Conservation (phyloP, 352 stramenopile genomes). For the Pythium rhizo-oryzae region DNA sequence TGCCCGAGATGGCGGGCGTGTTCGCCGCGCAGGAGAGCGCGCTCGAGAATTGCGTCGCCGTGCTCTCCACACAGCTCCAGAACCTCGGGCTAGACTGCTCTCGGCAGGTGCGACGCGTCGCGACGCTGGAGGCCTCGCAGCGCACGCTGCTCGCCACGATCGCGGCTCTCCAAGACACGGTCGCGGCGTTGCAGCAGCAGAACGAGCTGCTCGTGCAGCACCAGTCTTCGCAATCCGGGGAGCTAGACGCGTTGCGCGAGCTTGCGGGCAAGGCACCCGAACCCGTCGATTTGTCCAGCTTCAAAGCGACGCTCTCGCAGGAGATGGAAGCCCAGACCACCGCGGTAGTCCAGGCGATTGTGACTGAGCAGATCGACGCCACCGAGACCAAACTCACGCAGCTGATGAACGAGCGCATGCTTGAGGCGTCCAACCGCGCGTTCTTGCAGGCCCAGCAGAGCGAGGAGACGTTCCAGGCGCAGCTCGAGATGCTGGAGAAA, state of each 20-base stretch:
- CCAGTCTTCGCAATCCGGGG: constrained; percentile 11
- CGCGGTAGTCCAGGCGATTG: constrained; percentile 18
- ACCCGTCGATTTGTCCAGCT: constrained; percentile 11
- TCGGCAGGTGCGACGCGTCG: constrained; percentile 35
- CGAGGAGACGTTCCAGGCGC: constrained; percentile 46
- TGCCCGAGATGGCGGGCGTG: constrained; percentile 66
- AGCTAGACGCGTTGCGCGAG: constrained; percentile 5
- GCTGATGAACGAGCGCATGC: constrained; percentile 33
- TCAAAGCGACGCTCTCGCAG: constrained; percentile 20
- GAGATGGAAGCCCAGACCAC: constrained; percentile 31
- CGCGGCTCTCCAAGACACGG: constrained; percentile 27
- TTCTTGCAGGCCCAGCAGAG: constrained; percentile 36
- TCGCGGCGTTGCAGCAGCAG: constrained; percentile 27
- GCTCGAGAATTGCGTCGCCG: constrained; percentile 50
- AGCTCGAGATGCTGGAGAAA: constrained; percentile 69
- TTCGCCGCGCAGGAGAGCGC: constrained; percentile 64
- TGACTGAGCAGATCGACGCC: constrained; percentile 28
- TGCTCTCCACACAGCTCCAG: constrained; percentile 58
- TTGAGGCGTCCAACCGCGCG: constrained; percentile 34
- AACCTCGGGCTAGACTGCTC: constrained; percentile 44
- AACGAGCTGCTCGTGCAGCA: constrained; percentile 33
- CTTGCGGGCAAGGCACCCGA: background rate
- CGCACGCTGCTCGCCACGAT: constrained; percentile 29
- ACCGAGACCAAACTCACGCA: constrained; percentile 41
- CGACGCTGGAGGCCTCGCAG: constrained; percentile 42